phyloP scores from a whole-genome alignment of 2,329 filamentous ascomycete species.

The Diaporthe citri region DNA sequence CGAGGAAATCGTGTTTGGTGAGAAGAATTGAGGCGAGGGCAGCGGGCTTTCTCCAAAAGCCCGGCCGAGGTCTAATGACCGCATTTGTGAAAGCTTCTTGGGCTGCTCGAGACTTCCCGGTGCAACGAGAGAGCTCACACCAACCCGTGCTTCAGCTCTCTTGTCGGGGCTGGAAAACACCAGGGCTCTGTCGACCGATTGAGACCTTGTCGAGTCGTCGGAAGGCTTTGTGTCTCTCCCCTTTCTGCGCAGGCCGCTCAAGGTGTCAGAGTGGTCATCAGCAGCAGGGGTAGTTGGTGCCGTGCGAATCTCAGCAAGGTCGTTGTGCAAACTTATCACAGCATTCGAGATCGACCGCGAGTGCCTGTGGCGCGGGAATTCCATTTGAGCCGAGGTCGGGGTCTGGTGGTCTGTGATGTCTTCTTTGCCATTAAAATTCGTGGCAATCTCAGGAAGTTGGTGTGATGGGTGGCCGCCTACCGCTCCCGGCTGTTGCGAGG shows the following conservation, averaged over 20 bases:
- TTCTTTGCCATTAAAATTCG: slow-evolving; percentile 54
- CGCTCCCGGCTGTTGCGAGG: slow-evolving; percentile 55
- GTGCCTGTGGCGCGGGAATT: slow-evolving; percentile 56
- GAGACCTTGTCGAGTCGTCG: slow-evolving; percentile 66
- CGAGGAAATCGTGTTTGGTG: slow-evolving; percentile 52
- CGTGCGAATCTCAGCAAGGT: slow-evolving; percentile 50
- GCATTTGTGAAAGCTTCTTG: slow-evolving; percentile 60
- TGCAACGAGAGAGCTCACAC: slow-evolving; percentile 71
- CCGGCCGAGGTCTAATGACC: slow-evolving; percentile 57
- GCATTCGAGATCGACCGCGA: slow-evolving; percentile 59
- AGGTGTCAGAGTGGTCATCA: slow-evolving; percentile 52
- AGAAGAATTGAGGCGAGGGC: slow-evolving; percentile 55
- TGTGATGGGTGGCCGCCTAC: slow-evolving; percentile 52
- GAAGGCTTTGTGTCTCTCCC: slow-evolving; percentile 54
- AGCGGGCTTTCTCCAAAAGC: slow-evolving; percentile 47
- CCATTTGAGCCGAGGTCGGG: slow-evolving; percentile 48
- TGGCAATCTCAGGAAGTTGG: slow-evolving; percentile 50
- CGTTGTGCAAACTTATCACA: slow-evolving; percentile 57
- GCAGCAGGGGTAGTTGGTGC: slow-evolving; percentile 54
- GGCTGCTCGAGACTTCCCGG: slow-evolving; percentile 70
- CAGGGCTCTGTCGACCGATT: slow-evolving; percentile 73
- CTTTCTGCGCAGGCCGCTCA: slow-evolving; percentile 59
- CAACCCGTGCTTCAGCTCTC: slow-evolving; percentile 73
- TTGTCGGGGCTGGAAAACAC: slow-evolving; percentile 71
- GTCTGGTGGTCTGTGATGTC: slow-evolving; percentile 48